phyloP scores from a whole-genome alignment of 495 filamentous ascomycete species.

The Neurospora terricola region DNA sequence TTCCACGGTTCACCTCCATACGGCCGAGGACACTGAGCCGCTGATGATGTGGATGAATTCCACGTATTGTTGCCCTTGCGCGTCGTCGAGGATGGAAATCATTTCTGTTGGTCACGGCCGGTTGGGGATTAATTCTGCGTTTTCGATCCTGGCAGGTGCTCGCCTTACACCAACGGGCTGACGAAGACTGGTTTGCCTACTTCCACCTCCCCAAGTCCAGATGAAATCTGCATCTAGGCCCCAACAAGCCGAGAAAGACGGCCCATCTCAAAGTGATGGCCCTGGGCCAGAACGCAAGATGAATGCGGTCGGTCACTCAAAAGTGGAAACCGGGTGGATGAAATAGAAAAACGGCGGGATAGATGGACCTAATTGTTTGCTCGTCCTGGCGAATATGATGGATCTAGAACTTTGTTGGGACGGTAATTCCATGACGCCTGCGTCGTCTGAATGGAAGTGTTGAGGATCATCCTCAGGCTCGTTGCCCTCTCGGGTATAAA shows the following conservation, averaged over 20 bases:
- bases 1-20: background rate
- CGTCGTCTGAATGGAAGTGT: background rate
- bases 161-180: background rate
- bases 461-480: background rate
- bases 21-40: background rate
- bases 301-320: background rate
- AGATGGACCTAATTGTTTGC: background rate
- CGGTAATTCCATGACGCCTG: background rate
- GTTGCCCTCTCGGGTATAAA: background rate
- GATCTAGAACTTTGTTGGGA: background rate
- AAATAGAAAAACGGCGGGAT: background rate
- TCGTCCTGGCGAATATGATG: background rate
- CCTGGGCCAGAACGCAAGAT: background rate
- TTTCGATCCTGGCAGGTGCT: background rate
- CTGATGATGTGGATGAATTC: background rate
- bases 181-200: background rate
- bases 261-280: background rate
- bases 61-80: background rate
- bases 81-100: background rate
- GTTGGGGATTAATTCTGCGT: background rate
- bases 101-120: background rate
- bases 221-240: background rate
- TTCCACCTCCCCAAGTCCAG: background rate
- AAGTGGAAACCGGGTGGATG: background rate
- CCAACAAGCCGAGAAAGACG: background rate